Evolutionary conservation across 495 filamentous ascomycete species (phyloP).

Genomic region (Cercophora sp.): DNA sequence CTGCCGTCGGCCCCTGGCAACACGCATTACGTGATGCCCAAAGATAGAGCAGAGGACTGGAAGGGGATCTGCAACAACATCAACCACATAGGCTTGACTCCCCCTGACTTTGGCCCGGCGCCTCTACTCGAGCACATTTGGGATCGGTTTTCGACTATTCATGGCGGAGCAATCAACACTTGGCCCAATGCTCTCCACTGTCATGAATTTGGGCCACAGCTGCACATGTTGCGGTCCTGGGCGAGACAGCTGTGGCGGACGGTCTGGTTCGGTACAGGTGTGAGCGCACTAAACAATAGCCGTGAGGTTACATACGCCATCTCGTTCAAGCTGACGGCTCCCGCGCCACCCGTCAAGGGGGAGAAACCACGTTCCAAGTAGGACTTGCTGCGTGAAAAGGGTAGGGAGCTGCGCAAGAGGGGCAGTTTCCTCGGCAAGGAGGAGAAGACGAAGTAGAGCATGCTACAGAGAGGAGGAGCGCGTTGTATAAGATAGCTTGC

Average conservation of each 20-base stretch:
- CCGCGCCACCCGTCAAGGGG: not conserved
- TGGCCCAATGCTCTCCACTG: constrained; percentile 1
- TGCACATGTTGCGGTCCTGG: not conserved
- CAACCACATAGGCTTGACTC: not conserved
- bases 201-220: not conserved
- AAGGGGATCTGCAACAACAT: not conserved
- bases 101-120: not conserved
- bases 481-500: too few relatives aligned
- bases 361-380: constrained; percentile 1
- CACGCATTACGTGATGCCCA: constrained; percentile 1
- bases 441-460: too few relatives aligned
- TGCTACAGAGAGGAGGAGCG: too few relatives aligned
- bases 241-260: constrained; percentile 1
- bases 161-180: constrained; percentile 4
- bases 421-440: too few relatives aligned
- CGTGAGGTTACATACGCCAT: constrained; percentile 3
- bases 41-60: not conserved
- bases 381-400: not conserved
- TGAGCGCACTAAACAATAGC: not conserved
- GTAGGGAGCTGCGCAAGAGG: too few relatives aligned
- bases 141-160: constrained; percentile 1
- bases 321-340: constrained; percentile 1
- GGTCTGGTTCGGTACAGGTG: constrained; percentile 4
- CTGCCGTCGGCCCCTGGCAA: not conserved
- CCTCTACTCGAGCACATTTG: not conserved